phyloP scores from a whole-genome alignment of 2,329 filamentous ascomycete species.

The Sporothrix euskadiensis region DNA sequence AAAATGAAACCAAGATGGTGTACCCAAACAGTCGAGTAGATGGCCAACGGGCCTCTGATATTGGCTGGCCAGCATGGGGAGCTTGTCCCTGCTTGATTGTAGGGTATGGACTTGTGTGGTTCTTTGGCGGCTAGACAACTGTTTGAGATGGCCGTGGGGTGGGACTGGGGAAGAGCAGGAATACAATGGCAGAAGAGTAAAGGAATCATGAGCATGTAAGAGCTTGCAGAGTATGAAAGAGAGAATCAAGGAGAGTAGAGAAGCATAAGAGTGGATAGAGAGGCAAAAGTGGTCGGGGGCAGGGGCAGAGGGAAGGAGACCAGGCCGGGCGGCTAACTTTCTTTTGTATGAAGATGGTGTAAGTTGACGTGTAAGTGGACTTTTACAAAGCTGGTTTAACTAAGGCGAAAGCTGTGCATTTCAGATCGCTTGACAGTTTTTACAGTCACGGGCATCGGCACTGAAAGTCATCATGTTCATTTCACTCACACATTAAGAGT shows the following conservation, averaged over 20 bases:
- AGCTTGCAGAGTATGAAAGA: not conserved
- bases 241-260: not conserved
- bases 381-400: not conserved
- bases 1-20: slow-evolving; percentile 54
- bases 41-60: slow-evolving; percentile 48
- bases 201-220: not conserved
- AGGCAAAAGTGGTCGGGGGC: not conserved
- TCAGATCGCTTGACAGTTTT: not conserved
- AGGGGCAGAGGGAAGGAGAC: slow-evolving; percentile 4
- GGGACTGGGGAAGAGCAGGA: not conserved
- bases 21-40: slow-evolving; percentile 51
- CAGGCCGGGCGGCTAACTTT: slow-evolving; percentile 26
- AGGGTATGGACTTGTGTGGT: not conserved
- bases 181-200: not conserved
- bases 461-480: not conserved
- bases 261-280: slow-evolving; percentile 14
- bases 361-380: not conserved
- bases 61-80: slow-evolving; percentile 45
- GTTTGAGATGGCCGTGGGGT: slow-evolving; percentile 11
- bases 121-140: slow-evolving; percentile 25
- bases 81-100: not conserved
- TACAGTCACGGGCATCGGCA: not conserved
- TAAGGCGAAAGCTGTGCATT: not conserved
- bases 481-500: not conserved
- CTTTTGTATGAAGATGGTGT: slow-evolving; percentile 2